A percentile compares a stretch with the other conserved stretches of the same genome.
Evolutionary conservation across 257 asterid genomes (phyloP).

Genomic region (Nicotiana undulata): DNA sequence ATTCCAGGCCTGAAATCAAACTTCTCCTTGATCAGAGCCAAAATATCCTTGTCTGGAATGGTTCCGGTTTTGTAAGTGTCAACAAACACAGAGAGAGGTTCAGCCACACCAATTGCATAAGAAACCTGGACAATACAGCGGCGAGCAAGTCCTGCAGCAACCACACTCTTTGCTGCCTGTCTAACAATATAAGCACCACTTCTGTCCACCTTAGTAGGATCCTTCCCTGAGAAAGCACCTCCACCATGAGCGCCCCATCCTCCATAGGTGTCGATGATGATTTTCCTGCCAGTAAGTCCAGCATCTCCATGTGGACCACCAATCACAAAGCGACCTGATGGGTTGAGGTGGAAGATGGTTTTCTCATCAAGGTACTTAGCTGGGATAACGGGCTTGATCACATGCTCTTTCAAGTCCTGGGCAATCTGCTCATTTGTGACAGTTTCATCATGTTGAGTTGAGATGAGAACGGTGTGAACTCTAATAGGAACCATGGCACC

Average conservation of each 20-base stretch:
- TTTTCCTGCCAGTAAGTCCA: constrained; percentile 71
- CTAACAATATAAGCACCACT: constrained; percentile 10
- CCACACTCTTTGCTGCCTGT: constrained; percentile 81
- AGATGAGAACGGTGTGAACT: constrained; percentile 73
- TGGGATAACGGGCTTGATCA: constrained; percentile 73
- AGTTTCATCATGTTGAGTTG: constrained; percentile 80
- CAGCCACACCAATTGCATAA: constrained; percentile 77
- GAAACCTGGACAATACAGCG: constrained; percentile 77
- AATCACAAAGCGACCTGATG: constrained; percentile 70
- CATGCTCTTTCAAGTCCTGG: constrained; percentile 58
- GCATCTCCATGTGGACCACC: constrained; percentile 90
- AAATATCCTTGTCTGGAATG: constrained; percentile 65
- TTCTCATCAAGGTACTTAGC: constrained; percentile 67
- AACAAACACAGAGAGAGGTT: constrained; percentile 72
- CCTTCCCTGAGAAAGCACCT: constrained; percentile 85
- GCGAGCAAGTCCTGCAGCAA: constrained; percentile 71
- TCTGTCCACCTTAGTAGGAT: background rate
- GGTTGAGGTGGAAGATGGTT: constrained; percentile 76
- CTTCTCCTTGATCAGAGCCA: constrained; percentile 56
- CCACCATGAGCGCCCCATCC: constrained; percentile 33
- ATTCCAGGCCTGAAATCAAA: constrained; percentile 84
- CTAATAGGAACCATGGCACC: constrained; percentile 76
- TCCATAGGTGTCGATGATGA: constrained; percentile 19
- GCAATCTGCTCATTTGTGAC: constrained; percentile 72
- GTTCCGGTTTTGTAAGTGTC: constrained; percentile 67